Evolutionary conservation across 305 asterid genomes (phyloP), one percentile per base, ranked within the genome.

Genomic region (Ruellia speciosa): DNA sequence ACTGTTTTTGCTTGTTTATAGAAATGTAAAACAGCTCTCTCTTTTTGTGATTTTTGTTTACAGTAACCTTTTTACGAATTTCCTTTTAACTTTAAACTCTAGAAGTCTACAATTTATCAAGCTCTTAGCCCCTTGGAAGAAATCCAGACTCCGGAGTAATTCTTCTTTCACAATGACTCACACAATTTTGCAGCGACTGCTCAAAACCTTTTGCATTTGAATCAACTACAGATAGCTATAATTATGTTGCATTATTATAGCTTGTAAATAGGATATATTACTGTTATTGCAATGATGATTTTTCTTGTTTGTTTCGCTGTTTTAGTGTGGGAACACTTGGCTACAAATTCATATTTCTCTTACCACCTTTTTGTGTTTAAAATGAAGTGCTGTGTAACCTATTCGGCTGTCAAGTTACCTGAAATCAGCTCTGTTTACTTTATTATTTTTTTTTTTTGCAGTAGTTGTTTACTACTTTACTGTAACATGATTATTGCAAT

Each of bases 401-500:
- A 37, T 13, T n/a, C 7, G 49, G 58, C 16, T 57, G 33, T 52
- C 11, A 43, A 43, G 14, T 43, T n/a, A 13, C 16, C 11, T 43
- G 7, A 13, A 11, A 52, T 47, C 33, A 5, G 37, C 49, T 62
- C 53, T 54, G 18, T 40, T 40, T n/a, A n/a, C n/a, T n/a, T n/a
- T n/a, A n/a, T n/a, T n/a, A n/a, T n/a, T n/a, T n/a, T n/a, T n/a
- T n/a, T n/a, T n/a, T n/a, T n/a, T n/a, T n/a, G n/a, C n/a, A n/a
- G n/a, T n/a, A n/a, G n/a, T 57, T 54, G 2, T 24, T 56, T 56
- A 19, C 39, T 39, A 41, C 34, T 19, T 56, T 4, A 3, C 41
- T 18, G 49, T 59, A 40, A 7, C 9, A 34, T 15, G 60, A 33
- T 60, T 62, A 65, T 47, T 14, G 41, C 37, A 43, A 55, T 66